Conservation (phyloP, 331 rosid species). For the Malus hybrid region DNA sequence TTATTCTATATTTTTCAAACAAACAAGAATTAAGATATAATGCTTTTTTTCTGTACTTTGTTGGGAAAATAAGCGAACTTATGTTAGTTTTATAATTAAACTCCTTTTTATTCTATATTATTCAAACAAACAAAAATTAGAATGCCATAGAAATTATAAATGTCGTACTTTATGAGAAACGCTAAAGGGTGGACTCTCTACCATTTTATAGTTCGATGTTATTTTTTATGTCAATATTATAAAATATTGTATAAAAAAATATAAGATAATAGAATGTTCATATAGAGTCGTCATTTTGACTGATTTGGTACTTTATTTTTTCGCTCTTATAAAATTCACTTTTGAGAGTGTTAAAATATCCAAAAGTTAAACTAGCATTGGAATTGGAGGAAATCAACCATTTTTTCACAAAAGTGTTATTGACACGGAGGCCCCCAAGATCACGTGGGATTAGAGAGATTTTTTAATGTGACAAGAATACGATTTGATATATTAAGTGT, state of each 20-base stretch:
- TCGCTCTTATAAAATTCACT: background rate
- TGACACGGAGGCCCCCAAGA: background rate
- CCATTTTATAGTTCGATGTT: accelerated
- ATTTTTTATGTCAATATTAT: no score
- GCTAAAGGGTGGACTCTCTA: no score
- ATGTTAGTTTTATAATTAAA: background rate
- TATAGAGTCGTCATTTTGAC: no score
- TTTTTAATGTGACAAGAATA: no score
- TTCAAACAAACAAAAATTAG: background rate
- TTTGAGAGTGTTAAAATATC: background rate
- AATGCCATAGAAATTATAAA: background rate
- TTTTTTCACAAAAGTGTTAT: background rate
- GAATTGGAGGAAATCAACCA: background rate
- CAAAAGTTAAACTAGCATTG: background rate
- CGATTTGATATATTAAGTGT: no score
- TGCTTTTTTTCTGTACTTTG: background rate
- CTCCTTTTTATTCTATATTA: background rate
- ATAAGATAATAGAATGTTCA: no score
- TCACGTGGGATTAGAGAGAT: background rate
- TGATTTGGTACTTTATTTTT: background rate
- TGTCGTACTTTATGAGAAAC: background rate
- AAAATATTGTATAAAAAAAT: no score
- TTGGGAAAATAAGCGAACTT: conserved; percentile 2
- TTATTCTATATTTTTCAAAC: background rate
- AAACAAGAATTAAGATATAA: background rate